Evolutionary conservation across 1,139 yeast genomes (phyloP).

Genomic region (Candida sanyaensis): DNA sequence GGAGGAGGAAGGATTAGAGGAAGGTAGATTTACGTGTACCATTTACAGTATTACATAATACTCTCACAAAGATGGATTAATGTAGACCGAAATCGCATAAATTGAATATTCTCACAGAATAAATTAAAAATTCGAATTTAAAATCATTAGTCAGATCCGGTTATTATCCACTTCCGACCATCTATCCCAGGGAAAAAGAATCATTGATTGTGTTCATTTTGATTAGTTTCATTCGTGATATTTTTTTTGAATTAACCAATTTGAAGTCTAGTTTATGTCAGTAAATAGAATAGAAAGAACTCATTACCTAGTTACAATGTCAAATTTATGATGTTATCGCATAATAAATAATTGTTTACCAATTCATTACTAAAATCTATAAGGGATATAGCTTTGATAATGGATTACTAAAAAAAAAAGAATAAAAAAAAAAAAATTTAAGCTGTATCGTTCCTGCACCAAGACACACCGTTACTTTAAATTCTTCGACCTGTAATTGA

Average conservation of each 20-base stretch:
- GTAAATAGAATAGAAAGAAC: not conserved
- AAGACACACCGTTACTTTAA: not conserved
- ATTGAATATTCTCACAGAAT: not conserved
- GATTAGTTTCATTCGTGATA: no score
- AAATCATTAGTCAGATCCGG: not conserved
- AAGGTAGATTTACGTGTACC: not conserved
- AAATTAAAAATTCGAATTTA: not conserved
- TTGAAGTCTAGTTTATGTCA: no score
- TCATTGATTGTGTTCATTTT: no score
- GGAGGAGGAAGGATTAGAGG: not conserved
- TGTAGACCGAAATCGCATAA: slow-evolving; percentile 1
- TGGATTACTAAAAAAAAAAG: slow-evolving; percentile 1
- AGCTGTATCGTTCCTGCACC: slow-evolving; percentile 2
- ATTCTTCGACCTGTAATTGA: not conserved
- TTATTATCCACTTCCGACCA: slow-evolving; percentile 1
- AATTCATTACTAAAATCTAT: slow-evolving; percentile 3
- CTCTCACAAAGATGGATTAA: not conserved
- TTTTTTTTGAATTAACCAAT: no score
- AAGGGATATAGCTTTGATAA: slow-evolving; percentile 1
- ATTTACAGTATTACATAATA: not conserved
- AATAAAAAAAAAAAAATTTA: not conserved
- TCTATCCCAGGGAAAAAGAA: no score
- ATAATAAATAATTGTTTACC: not conserved
- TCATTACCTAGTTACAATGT: not conserved
- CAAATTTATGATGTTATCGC: not conserved